Conservation (phyloP, 371 early-diverging fungal genomes). For the Rhizopus arrhizus region DNA sequence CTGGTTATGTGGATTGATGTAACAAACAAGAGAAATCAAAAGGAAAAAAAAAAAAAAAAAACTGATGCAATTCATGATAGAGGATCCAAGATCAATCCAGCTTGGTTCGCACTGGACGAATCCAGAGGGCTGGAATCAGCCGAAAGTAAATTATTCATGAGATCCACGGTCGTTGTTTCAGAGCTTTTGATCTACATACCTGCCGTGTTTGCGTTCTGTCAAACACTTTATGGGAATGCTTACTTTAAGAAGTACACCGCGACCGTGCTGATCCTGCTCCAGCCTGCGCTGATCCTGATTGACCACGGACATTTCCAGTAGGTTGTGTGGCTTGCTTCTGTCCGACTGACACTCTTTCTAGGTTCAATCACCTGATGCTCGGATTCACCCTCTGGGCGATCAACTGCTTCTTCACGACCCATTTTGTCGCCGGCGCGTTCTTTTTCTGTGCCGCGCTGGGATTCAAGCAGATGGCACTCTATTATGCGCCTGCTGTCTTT, state of each 20-base stretch:
- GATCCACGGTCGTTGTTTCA: constrained; percentile 75
- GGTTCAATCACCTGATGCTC: constrained; percentile 93
- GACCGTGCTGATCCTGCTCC: constrained; percentile 68
- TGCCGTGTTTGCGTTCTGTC: constrained; percentile 65
- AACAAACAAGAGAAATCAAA: constrained; percentile 28
- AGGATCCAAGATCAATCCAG: constrained; percentile 74
- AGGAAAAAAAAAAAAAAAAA: background rate
- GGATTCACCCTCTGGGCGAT: constrained; percentile 82
- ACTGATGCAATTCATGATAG: constrained; percentile 36
- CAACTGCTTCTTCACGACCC: constrained; percentile 61
- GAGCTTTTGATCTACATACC: constrained; percentile 81
- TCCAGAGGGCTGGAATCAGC: constrained; percentile 84
- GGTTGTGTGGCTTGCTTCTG: constrained; percentile 32
- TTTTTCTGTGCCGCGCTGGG: constrained; percentile 79
- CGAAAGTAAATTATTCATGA: constrained; percentile 85
- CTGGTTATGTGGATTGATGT: constrained; percentile 83
- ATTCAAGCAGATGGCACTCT: constrained; percentile 97
- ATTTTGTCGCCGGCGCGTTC: constrained; percentile 71
- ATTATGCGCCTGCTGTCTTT: constrained; percentile 90
- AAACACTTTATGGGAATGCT: constrained; percentile 43
- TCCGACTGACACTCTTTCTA: constrained; percentile 29
- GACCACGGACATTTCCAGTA: constrained; percentile 97
- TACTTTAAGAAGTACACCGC: constrained; percentile 53
- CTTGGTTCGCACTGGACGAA: constrained; percentile 81
- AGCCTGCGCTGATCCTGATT: constrained; percentile 86